Conservation (phyloP, 2,329 filamentous ascomycete genomes). For the Aspergillus caelatus region DNA sequence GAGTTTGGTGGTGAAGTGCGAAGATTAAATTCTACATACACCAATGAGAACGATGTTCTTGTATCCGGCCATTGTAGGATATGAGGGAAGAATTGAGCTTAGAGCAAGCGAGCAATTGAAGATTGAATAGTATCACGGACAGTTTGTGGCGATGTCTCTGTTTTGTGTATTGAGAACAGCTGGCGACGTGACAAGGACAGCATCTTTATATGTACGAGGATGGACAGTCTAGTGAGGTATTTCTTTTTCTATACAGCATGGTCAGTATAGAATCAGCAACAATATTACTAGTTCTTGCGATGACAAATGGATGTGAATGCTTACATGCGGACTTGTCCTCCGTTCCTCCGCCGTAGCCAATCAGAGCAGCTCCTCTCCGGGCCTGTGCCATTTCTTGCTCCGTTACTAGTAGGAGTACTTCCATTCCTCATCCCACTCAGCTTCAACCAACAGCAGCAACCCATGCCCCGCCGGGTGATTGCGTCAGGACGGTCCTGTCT, state of each 20-base stretch:
- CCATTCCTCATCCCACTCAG: not conserved
- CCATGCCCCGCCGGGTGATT: slow-evolving; percentile 14
- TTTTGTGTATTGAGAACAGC: not conserved
- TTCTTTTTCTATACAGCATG: not conserved
- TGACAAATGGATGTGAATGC: not conserved
- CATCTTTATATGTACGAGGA: slow-evolving; percentile 3
- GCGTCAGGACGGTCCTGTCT: slow-evolving; percentile 21
- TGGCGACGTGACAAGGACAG: not conserved
- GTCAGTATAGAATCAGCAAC: not conserved
- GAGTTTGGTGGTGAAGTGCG: not conserved
- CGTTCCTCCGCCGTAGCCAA: slow-evolving; percentile 16
- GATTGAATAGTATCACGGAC: not conserved
- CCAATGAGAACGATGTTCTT: slow-evolving; percentile 23
- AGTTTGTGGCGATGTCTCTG: not conserved
- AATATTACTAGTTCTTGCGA: not conserved
- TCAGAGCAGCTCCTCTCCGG: not conserved
- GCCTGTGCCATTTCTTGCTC: not conserved
- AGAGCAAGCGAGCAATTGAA: not conserved
- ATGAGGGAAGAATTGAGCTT: not conserved
- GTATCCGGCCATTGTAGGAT: slow-evolving; percentile 10
- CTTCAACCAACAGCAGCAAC: not conserved
- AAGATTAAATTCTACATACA: slow-evolving; percentile 11
- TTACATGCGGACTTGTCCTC: slow-evolving; percentile 10
- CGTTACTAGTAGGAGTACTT: not conserved
- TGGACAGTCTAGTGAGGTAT: not conserved